Conservation (phyloP, 148 eudicot species). For the Talinum fruticosum region DNA sequence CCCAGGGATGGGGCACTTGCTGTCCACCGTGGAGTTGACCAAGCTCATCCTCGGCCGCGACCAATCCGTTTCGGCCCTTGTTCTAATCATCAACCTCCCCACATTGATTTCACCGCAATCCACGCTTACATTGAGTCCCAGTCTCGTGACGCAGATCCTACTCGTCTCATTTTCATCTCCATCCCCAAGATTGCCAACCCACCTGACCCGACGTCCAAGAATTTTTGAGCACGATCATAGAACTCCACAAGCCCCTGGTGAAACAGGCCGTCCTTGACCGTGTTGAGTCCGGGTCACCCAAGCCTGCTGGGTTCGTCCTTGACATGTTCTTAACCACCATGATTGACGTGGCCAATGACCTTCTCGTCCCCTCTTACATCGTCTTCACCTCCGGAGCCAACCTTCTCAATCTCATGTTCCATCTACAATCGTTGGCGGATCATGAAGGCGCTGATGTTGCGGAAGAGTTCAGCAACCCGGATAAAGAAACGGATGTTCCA, state of each 20-base stretch:
- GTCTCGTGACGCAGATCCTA: conserved; percentile 14
- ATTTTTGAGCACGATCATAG: conserved; percentile 3
- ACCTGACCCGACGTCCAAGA: neutral
- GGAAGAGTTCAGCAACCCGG: neutral
- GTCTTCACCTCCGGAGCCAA: conserved; percentile 30
- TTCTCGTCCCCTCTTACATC: conserved; percentile 22
- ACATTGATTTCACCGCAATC: neutral
- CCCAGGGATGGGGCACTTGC: conserved; percentile 53
- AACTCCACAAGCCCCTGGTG: conserved; percentile 26
- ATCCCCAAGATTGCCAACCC: conserved; percentile 16
- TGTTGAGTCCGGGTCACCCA: neutral
- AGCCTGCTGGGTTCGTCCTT: conserved; percentile 25
- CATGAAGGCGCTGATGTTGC: conserved; percentile 10
- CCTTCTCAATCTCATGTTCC: conserved; percentile 13
- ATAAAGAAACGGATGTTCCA: conserved; percentile 10
- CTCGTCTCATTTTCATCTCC: conserved; percentile 16
- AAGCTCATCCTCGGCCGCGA: conserved; percentile 37
- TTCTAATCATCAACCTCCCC: conserved; percentile 37
- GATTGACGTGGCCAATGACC: conserved; percentile 29
- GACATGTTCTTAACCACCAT: conserved; percentile 30
- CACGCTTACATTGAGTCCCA: conserved; percentile 20
- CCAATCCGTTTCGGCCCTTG: conserved; percentile 24
- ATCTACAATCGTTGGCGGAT: conserved; percentile 13
- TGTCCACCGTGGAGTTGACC: conserved; percentile 41
- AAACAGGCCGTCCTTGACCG: conserved; percentile 18